phyloP scores from a whole-genome alignment of 2,329 filamentous ascomycete genomes.

The Trichophaea hybrida region DNA sequence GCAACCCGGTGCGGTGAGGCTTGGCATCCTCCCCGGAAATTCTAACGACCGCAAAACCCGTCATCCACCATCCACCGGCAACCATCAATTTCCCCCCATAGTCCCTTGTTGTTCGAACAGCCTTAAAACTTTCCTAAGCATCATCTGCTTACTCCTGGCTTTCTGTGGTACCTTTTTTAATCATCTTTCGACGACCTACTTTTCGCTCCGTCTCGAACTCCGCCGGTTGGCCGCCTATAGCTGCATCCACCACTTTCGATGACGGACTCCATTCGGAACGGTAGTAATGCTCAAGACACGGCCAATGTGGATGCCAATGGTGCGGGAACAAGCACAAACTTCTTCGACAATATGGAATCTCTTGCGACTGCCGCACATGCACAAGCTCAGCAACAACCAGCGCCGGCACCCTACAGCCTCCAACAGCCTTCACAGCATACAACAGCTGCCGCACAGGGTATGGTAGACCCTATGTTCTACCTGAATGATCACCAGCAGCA shows the following conservation, averaged over 20 bases:
- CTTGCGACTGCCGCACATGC: conserved; percentile 21
- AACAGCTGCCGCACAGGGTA: conserved; percentile 6
- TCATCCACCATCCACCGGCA: background rate
- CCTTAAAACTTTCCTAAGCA: background rate
- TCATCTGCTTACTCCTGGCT: background rate
- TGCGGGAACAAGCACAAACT: conserved; percentile 6
- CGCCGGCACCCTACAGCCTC: conserved; percentile 10
- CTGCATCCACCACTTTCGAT: background rate
- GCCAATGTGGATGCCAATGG: conserved; percentile 10
- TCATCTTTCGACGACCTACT: conserved; percentile 4
- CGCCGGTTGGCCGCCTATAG: conserved; percentile 1
- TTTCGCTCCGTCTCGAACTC: background rate
- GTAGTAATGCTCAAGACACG: conserved; percentile 16
- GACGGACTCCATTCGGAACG: conserved; percentile 10
- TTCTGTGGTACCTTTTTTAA: background rate
- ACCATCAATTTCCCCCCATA: background rate
- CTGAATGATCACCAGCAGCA: conserved; percentile 22
- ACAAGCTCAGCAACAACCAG: conserved; percentile 15
- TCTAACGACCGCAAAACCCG: background rate
- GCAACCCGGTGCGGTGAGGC: background rate
- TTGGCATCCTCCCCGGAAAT: background rate
- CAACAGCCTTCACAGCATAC: conserved; percentile 13
- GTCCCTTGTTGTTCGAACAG: background rate
- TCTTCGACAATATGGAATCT: conserved; percentile 21
- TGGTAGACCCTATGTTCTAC: conserved; percentile 23